phyloP scores from a whole-genome alignment of 192 early-diverging fungal genomes.

The Phlyctochytrium arcticum region DNA sequence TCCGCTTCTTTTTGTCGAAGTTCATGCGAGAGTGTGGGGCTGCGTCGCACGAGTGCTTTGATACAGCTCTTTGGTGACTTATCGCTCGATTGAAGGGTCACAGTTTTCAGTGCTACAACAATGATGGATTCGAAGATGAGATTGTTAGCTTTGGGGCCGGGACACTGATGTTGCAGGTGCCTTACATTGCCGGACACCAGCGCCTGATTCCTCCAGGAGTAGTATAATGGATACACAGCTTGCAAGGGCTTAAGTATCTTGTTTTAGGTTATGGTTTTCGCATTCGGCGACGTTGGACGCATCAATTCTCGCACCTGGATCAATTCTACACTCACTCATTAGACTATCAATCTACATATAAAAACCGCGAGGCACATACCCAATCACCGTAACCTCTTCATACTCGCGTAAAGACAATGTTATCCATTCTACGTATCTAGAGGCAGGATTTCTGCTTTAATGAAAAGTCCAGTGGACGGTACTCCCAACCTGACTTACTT shows the following conservation, averaged over 20 bases:
- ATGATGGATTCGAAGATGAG: not conserved
- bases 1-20: not conserved
- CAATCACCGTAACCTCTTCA: not conserved
- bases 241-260: not conserved
- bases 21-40: not conserved
- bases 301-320: not conserved
- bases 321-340: not conserved
- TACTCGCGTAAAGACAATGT: not conserved
- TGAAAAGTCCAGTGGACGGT: not conserved
- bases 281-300: not conserved
- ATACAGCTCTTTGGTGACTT: not conserved
- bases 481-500: not conserved
- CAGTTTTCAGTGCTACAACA: not conserved
- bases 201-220: not conserved
- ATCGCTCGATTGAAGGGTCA: not conserved
- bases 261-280: not conserved
- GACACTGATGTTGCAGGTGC: not conserved
- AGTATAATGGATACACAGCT: not conserved
- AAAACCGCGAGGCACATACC: not conserved
- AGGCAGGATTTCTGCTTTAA: not conserved
- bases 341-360: not conserved
- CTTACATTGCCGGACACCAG: not conserved
- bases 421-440: not conserved
- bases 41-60: not conserved
- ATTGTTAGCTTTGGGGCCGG: too few species aligned